Evolutionary conservation across 2,329 filamentous ascomycete species (phyloP).

Genomic region (Dendrostoma leiphaemia): DNA sequence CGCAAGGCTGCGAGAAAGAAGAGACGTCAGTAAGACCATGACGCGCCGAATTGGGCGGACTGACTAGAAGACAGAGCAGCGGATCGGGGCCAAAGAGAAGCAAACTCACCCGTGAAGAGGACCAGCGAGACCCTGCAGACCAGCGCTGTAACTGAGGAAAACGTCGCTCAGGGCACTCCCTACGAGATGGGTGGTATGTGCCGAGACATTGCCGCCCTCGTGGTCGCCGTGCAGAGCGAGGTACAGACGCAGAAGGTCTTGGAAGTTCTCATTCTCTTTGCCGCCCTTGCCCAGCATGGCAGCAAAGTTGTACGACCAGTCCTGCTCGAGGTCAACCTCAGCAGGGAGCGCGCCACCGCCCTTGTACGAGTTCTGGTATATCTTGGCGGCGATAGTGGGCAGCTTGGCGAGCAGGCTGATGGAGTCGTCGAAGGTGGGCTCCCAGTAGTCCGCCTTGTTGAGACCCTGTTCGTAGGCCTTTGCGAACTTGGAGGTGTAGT

Average conservation of each 20-base stretch:
- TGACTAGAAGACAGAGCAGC: background rate
- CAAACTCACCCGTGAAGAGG: constrained; percentile 72
- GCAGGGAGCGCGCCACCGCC: constrained; percentile 72
- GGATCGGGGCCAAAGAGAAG: background rate
- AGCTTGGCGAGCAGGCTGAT: constrained; percentile 95
- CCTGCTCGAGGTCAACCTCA: constrained; percentile 77
- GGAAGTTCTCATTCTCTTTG: constrained; percentile 87
- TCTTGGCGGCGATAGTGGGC: constrained; percentile 93
- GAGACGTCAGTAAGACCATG: background rate
- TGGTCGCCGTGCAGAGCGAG: constrained; percentile 96
- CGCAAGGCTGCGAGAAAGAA: constrained; percentile 59
- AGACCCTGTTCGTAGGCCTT: constrained; percentile 88
- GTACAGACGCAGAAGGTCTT: constrained; percentile 91
- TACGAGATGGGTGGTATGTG: constrained; percentile 91
- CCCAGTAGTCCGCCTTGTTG: constrained; percentile 98
- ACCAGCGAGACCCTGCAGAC: constrained; percentile 92
- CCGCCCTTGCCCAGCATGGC: constrained; percentile 91
- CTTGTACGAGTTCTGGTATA: constrained; percentile 89
- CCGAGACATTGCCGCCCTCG: constrained; percentile 96
- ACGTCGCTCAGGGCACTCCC: constrained; percentile 92
- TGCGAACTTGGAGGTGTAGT: constrained; percentile 91
- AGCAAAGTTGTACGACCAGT: constrained; percentile 99
- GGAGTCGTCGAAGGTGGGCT: constrained; percentile 93
- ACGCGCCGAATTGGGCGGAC: background rate
- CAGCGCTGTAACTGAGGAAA: constrained; percentile 93